Conservation (phyloP, 106 monocot species). For the Dendrobium chrysotoxum region DNA sequence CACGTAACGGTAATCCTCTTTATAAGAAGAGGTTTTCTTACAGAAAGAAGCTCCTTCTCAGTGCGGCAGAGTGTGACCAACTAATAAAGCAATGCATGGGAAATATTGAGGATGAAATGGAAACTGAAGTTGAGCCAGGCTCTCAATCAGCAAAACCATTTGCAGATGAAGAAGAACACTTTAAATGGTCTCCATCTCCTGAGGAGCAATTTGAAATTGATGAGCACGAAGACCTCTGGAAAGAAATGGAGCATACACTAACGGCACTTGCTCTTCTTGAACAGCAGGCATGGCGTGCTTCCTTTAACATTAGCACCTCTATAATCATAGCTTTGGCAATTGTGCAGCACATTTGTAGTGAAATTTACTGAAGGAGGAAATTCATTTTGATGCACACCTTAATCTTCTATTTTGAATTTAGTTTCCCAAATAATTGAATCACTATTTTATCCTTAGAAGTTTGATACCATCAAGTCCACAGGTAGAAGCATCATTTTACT, state of each 20-base stretch:
- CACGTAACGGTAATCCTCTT: not conserved
- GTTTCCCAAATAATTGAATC: not conserved
- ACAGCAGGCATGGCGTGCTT: slow-evolving; percentile 27
- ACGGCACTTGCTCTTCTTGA: slow-evolving; percentile 40
- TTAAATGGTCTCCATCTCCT: slow-evolving; percentile 34
- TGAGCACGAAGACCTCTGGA: slow-evolving; percentile 68
- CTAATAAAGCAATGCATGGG: slow-evolving; percentile 36
- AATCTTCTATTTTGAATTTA: not conserved
- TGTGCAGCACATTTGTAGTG: not conserved
- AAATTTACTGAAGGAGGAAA: not conserved
- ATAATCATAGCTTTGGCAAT: not conserved
- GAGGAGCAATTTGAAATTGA: slow-evolving; percentile 20
- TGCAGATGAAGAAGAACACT: slow-evolving; percentile 22
- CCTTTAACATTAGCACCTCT: not conserved
- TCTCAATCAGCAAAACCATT: not conserved
- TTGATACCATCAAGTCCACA: not conserved
- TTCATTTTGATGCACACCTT: not conserved
- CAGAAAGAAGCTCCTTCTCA: slow-evolving; percentile 24
- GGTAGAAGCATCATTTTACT: not conserved
- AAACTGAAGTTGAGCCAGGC: slow-evolving; percentile 7
- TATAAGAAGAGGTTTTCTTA: slow-evolving; percentile 11
- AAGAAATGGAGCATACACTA: slow-evolving; percentile 65
- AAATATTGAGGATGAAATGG: slow-evolving; percentile 26
- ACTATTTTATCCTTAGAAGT: not conserved
- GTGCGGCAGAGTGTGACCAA: slow-evolving; percentile 28